Conservation (phyloP, 805 yeast genomes). For the Wickerhamomyces alni region DNA sequence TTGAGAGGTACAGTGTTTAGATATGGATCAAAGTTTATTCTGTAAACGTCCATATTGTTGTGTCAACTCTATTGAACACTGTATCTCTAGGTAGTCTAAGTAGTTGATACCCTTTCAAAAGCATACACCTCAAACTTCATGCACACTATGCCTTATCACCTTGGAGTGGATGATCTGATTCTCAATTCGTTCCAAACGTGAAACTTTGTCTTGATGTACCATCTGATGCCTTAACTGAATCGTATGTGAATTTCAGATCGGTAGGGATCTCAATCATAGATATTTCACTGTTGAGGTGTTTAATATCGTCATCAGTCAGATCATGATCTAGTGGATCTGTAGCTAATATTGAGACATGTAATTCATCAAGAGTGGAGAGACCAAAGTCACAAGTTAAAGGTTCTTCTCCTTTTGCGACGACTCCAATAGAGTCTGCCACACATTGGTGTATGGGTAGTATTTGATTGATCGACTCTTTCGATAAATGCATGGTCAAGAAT, state of each 20-base stretch:
- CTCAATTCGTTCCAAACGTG: not conserved
- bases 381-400: not conserved
- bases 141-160: too few species aligned
- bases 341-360: not conserved
- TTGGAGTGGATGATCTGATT: not conserved
- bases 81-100: too few species aligned
- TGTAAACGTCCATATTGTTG: too few species aligned
- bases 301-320: not conserved
- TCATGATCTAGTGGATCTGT: not conserved
- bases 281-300: not conserved
- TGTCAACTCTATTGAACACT: too few species aligned
- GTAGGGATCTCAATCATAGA: not conserved
- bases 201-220: not conserved
- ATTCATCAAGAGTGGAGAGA: too few species aligned
- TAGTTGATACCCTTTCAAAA: too few species aligned
- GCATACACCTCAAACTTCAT: too few species aligned
- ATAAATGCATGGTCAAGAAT: conserved; percentile 4
- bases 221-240: not conserved
- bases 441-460: not conserved
- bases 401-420: not conserved
- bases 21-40: too few species aligned
- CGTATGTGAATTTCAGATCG: not conserved
- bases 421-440: conserved; percentile 1
- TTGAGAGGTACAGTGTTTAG: too few species aligned
- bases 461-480: not conserved